phyloP scores from a whole-genome alignment of 1,284 basidiomycete genomes.

The Pseudozyma sp. region DNA sequence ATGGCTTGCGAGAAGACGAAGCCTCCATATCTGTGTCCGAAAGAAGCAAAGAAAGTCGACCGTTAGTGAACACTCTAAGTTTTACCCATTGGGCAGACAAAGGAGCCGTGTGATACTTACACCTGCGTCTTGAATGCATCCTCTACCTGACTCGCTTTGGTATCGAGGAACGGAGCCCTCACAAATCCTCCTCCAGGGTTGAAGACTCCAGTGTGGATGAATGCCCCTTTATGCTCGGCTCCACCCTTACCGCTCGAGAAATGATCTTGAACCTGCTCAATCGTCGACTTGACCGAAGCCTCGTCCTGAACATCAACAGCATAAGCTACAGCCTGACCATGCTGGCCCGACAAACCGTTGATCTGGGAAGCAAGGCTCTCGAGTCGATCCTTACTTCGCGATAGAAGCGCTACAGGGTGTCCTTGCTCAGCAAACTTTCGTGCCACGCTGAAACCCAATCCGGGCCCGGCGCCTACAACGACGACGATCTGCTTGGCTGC shows the following conservation, averaged over 20 bases:
- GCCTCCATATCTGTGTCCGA: constrained; percentile 22
- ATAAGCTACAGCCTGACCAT: constrained; percentile 34
- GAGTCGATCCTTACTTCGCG: constrained; percentile 33
- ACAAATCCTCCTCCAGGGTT: constrained; percentile 50
- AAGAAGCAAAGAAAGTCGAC: neutral
- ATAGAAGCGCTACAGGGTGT: constrained; percentile 49
- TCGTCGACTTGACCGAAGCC: constrained; percentile 20
- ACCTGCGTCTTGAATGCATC: constrained; percentile 46
- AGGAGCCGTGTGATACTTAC: constrained; percentile 13
- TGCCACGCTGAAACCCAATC: constrained; percentile 38
- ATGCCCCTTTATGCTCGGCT: constrained; percentile 30
- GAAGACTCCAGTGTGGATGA: constrained; percentile 43
- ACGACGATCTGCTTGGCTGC: constrained; percentile 44
- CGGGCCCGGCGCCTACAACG: constrained; percentile 38
- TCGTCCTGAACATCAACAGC: constrained; percentile 42
- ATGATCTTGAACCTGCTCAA: constrained; percentile 31
- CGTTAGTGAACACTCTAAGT: neutral
- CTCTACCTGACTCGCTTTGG: constrained; percentile 44
- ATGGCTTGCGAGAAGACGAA: constrained; percentile 45
- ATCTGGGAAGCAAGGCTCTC: constrained; percentile 41
- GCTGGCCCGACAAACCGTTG: constrained; percentile 16
- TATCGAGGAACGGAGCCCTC: constrained; percentile 27
- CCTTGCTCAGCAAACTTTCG: constrained; percentile 40
- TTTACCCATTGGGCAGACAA: neutral
- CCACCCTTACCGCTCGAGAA: constrained; percentile 29